Evolutionary conservation across 352 stramenopile species (phyloP).

Genomic region (Phytophthora pistaciae): DNA sequence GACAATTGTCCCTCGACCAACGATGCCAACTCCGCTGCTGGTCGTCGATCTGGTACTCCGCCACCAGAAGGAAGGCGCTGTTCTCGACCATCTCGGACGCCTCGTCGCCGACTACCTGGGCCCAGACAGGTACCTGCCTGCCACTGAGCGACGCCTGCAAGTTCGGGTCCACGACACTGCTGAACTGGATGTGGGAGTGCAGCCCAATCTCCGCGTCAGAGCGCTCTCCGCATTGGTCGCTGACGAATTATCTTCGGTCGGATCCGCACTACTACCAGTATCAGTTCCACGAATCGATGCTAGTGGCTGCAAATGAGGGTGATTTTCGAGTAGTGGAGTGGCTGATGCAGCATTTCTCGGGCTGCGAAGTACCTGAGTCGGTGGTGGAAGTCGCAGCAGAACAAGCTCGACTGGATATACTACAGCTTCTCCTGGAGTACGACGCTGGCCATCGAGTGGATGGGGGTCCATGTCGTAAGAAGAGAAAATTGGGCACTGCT

Average conservation of each 20-base stretch:
- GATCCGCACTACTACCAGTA: background rate
- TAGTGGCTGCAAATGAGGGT: background rate
- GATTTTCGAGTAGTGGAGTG: background rate
- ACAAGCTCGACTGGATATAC: background rate
- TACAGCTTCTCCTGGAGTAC: background rate
- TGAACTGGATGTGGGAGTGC: no score
- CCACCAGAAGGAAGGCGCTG: no score
- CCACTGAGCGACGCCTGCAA: no score
- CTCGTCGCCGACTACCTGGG: no score
- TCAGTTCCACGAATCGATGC: background rate
- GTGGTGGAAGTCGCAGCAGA: background rate
- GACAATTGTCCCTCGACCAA: no score
- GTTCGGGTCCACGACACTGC: no score
- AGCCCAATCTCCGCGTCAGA: background rate
- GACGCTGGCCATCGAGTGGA: background rate
- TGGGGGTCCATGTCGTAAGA: no score
- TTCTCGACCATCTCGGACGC: no score
- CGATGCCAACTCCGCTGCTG: no score
- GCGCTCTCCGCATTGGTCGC: background rate
- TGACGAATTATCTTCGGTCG: constrained; percentile 4
- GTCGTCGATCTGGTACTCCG: no score
- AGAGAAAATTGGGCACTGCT: no score
- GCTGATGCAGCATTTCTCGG: background rate
- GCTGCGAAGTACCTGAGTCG: background rate
- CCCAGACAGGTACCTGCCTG: no score